phyloP scores from a whole-genome alignment of 1,139 yeast genomes.

The Candida glucosophila region DNA sequence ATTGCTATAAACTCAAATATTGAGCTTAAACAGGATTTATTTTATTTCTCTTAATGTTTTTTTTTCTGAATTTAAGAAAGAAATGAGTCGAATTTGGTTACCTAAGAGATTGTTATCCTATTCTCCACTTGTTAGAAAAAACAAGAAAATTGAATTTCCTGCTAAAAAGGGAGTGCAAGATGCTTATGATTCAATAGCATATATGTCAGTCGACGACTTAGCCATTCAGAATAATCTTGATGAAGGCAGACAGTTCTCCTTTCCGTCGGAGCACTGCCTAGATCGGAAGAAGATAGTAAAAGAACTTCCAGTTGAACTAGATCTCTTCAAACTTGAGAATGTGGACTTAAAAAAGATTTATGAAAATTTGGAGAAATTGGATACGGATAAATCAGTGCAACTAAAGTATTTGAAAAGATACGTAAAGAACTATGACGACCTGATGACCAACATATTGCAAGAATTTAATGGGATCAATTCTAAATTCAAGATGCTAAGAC shows the following conservation, averaged over 20 bases:
- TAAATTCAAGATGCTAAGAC: conserved; percentile 27
- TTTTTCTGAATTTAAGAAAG: too few species aligned
- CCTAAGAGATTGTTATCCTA: too few species aligned
- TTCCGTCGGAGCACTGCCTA: conserved; percentile 27
- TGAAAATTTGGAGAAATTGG: conserved; percentile 23
- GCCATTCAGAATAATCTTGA: conserved; percentile 30
- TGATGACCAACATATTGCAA: conserved; percentile 23
- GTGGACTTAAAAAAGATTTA: conserved; percentile 21
- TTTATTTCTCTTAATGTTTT: too few species aligned
- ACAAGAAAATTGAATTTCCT: conserved; percentile 3
- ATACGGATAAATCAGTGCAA: conserved; percentile 31
- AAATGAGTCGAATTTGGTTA: too few species aligned
- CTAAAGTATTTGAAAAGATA: conserved; percentile 28
- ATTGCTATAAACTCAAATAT: too few species aligned
- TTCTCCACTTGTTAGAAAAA: too few species aligned
- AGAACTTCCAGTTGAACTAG: conserved; percentile 31
- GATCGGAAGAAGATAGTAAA: conserved; percentile 27
- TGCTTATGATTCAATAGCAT: conserved; percentile 23
- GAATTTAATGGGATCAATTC: conserved; percentile 29
- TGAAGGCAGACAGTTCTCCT: conserved; percentile 25
- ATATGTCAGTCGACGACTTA: conserved; percentile 33
- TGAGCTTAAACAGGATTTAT: too few species aligned
- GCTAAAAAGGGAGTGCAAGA: conserved; percentile 8
- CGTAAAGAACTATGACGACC: conserved; percentile 25
- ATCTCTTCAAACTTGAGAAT: conserved; percentile 19